These are phyloP conservation scores for Thraustochytrium sp. DNA, from an alignment of 352 stramenopile genomes.

Conservation along the genomic window DNA sequence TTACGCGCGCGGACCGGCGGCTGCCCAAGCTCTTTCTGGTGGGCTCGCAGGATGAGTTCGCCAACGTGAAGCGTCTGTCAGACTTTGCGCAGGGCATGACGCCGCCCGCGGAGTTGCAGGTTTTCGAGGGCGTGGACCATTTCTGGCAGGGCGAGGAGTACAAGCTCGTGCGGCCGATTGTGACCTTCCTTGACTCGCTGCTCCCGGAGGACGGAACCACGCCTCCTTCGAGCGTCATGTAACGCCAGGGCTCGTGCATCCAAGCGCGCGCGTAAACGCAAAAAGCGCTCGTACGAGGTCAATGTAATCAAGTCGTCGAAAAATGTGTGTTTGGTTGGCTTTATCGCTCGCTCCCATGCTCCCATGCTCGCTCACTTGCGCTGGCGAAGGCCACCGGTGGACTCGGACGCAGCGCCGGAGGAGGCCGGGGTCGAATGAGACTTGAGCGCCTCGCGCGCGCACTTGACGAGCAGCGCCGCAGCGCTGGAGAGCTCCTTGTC, in stretches of 20 bases:
- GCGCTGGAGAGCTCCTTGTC: not conserved
- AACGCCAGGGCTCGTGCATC: no score
- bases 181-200: not conserved
- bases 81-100: not conserved
- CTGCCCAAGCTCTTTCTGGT: constrained; percentile 32
- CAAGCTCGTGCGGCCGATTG: not conserved
- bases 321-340: not conserved
- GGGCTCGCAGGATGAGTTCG: constrained; percentile 28
- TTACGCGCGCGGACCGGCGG: not conserved
- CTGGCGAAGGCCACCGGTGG: not conserved
- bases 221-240: not conserved
- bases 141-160: constrained; percentile 10
- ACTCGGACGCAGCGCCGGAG: not conserved
- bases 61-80: not conserved
- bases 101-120: not conserved
- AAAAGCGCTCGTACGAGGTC: not conserved
- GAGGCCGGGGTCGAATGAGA: not conserved
- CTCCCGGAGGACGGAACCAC: not conserved
- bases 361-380: not conserved
- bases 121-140: not conserved
- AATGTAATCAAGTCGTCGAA: not conserved
- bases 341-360: not conserved
- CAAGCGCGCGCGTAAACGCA: no score
- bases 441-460: constrained; percentile 4
- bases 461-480: not conserved